These are phyloP conservation scores for Spizellomyces sp. DNA, from an alignment of 192 early-diverging fungal species.

Conservation along the genomic window DNA sequence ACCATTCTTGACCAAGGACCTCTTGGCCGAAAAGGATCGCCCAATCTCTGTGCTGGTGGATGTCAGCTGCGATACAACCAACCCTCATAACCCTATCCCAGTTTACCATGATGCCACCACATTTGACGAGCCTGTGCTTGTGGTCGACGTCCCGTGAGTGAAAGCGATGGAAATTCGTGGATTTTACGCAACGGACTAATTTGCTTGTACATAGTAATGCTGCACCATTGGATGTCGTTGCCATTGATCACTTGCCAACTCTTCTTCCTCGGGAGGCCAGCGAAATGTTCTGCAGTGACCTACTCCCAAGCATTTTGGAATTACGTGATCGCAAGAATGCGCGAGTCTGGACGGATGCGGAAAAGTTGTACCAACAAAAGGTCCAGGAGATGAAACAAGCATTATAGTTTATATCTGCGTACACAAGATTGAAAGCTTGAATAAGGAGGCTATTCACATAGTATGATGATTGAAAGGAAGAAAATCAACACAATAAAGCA, in stretches of 20 bases:
- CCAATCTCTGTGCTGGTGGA: slow-evolving; percentile 85
- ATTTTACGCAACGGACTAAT: slow-evolving; percentile 4
- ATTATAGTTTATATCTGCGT: too few relatives aligned
- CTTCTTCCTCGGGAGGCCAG: slow-evolving; percentile 91
- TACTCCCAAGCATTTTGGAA: slow-evolving; percentile 79
- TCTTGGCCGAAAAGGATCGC: slow-evolving; percentile 71
- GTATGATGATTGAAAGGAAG: background rate
- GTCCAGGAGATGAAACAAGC: slow-evolving; percentile 22
- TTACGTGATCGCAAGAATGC: slow-evolving; percentile 60
- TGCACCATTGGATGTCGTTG: slow-evolving; percentile 82
- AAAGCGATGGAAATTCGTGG: background rate
- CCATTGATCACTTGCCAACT: slow-evolving; percentile 96
- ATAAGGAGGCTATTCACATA: background rate
- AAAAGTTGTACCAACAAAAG: slow-evolving; percentile 83
- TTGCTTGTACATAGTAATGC: slow-evolving; percentile 45
- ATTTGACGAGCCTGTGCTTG: slow-evolving; percentile 87
- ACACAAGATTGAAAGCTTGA: too few relatives aligned
- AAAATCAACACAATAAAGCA: background rate
- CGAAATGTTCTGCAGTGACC: slow-evolving; percentile 83
- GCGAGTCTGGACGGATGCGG: slow-evolving; percentile 76
- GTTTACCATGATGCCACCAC: slow-evolving; percentile 92
- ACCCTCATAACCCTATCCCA: slow-evolving; percentile 97
- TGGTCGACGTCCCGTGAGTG: slow-evolving; percentile 58
- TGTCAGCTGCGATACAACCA: slow-evolving; percentile 95
- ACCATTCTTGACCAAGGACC: slow-evolving; percentile 87